phyloP scores from a whole-genome alignment of 441 rosid species.

The Macaranga tanarius region DNA sequence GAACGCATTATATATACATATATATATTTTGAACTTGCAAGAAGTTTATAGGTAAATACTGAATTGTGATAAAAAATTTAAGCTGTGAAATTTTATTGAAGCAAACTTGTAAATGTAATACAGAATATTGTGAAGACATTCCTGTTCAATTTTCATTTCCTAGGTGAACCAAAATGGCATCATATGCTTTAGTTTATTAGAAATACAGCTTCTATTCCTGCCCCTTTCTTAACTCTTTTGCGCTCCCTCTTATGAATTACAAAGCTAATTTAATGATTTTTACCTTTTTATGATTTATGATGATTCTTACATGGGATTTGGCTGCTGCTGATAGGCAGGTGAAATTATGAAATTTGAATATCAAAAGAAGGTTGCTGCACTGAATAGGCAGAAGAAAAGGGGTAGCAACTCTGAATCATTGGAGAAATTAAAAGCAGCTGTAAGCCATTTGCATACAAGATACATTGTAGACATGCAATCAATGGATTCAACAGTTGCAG shows the following conservation, averaged over 20 bases:
- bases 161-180: neutral
- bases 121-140: too few species aligned
- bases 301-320: constrained; percentile 27
- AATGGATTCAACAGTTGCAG: constrained; percentile 90
- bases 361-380: constrained; percentile 69
- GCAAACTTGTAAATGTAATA: neutral
- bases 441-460: constrained; percentile 88
- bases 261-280: neutral
- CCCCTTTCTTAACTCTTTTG: neutral
- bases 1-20: too few species aligned
- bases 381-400: constrained; percentile 73
- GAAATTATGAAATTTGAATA: constrained; percentile 87
- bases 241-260: neutral
- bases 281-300: neutral
- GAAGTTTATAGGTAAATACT: neutral
- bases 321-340: constrained; percentile 60
- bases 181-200: neutral
- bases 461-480: constrained; percentile 98
- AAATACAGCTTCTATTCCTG: neutral
- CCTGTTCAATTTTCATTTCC: neutral
- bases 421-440: constrained; percentile 85
- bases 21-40: neutral
- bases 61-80: neutral
- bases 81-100: neutral
- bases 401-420: constrained; percentile 62